These are phyloP conservation scores for Fallopia convolvulus DNA, from an alignment of 148 eudicot genomes.

Conservation along the genomic window DNA sequence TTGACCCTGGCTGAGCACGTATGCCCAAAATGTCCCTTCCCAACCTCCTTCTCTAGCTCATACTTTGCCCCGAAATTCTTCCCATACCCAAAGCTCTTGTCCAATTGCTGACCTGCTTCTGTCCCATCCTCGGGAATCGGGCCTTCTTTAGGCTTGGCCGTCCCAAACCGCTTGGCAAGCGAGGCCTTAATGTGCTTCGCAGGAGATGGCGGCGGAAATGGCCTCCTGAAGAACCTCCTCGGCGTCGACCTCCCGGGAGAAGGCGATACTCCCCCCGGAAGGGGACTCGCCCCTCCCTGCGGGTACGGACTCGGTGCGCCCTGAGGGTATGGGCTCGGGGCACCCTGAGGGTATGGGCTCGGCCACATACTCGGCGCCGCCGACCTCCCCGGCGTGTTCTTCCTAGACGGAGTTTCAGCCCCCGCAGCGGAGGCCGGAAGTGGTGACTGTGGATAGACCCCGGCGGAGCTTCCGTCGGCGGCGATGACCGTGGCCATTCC, in stretches of 20 bases:
- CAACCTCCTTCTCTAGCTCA: constrained; percentile 59
- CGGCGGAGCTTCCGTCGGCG: constrained; percentile 10
- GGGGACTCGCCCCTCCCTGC: constrained; percentile 35
- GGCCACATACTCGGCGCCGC: constrained; percentile 50
- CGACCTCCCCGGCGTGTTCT: constrained; percentile 39
- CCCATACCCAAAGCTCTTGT: constrained; percentile 54
- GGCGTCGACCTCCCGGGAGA: constrained; percentile 74
- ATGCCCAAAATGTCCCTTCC: constrained; percentile 71
- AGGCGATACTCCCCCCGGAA: constrained; percentile 54
- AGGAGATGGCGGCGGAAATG: constrained; percentile 68
- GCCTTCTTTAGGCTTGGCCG: constrained; percentile 36
- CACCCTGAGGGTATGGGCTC: constrained; percentile 57
- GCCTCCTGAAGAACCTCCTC: constrained; percentile 41
- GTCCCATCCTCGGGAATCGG: constrained; percentile 43
- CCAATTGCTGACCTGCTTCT: constrained; percentile 23
- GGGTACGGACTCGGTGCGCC: constrained; percentile 61
- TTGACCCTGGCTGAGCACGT: constrained; percentile 47
- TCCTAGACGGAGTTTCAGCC: constrained; percentile 19
- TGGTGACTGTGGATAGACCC: constrained; percentile 39
- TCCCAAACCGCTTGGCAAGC: constrained; percentile 43
- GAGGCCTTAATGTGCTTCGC: constrained; percentile 73
- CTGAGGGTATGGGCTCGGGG: constrained; percentile 59
- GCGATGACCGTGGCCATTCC: constrained; percentile 10
- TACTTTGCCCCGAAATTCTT: constrained; percentile 54
- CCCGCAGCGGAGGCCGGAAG: constrained; percentile 32